Percentiles rank a stretch among this genome's conserved stretches.
Evolutionary conservation across 2,329 filamentous ascomycete genomes (phyloP).

Genomic region (Xylariaceae sp.): DNA sequence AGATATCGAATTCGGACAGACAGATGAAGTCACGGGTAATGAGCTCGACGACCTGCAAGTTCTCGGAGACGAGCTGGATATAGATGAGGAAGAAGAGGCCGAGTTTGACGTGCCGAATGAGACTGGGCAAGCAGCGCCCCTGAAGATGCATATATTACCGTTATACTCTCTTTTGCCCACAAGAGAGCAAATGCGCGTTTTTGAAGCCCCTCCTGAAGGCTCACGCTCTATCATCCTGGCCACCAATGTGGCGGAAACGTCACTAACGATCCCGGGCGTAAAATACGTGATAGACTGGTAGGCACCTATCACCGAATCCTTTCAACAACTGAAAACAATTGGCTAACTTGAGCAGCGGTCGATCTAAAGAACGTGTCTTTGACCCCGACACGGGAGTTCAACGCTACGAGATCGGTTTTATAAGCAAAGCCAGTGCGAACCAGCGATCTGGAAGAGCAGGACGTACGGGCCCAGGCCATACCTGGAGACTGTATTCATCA

Average conservation of each 20-base stretch:
- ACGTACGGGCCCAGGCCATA: slow-evolving; percentile 91
- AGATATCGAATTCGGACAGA: slow-evolving; percentile 74
- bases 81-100: slow-evolving; percentile 57
- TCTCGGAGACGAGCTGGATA: slow-evolving; percentile 47
- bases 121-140: slow-evolving; percentile 50
- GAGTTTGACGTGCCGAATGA: slow-evolving; percentile 66
- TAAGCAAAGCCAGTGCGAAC: slow-evolving; percentile 92
- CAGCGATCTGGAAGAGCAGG: slow-evolving; percentile 92
- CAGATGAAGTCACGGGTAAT: slow-evolving; percentile 62
- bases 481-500: slow-evolving; percentile 89
- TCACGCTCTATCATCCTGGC: slow-evolving; percentile 82
- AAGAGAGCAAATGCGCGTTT: slow-evolving; percentile 84
- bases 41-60: slow-evolving; percentile 46
- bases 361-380: slow-evolving; percentile 87
- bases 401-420: slow-evolving; percentile 92
- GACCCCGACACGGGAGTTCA: slow-evolving; percentile 87
- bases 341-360: slow-evolving; percentile 47
- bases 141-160: slow-evolving; percentile 82
- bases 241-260: slow-evolving; percentile 96
- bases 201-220: slow-evolving; percentile 75
- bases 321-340: too few species aligned
- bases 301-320: neutral
- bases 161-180: slow-evolving; percentile 90
- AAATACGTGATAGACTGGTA: slow-evolving; percentile 70
- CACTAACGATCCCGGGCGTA: slow-evolving; percentile 87